Base-by-base conservation (phyloP, 352 stramenopile species). In the Phytophthora melonis region DNA sequence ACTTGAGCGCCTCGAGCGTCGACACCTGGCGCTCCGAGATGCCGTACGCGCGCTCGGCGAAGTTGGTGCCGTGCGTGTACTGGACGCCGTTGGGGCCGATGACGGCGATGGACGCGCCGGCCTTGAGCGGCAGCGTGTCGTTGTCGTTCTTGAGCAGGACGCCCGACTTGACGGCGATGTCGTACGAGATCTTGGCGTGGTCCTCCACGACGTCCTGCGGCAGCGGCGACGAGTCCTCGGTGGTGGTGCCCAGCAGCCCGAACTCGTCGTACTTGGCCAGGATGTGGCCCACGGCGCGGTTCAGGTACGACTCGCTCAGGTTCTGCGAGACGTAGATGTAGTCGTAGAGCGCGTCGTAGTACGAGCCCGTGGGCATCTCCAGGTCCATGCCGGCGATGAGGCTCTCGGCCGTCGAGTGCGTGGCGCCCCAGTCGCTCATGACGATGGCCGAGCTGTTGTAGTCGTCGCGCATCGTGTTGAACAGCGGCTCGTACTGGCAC, bases 181-280 rank as follows among this genome's bases (percentile, higher is more conserved):
- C 73, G 68, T 77, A 77, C 39, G 73, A 70, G 58, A 79, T 68
- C 30, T 70, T 49, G 36, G 63, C 68, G 59, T 79, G 68, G 45
- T 74, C 34, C 49, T 69, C 68, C 18, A 79, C 39, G 18, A 79
- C 68, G 19, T 79, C 73, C 19, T 43, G 39, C 5, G 73, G 63
- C 25, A 79, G 59, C 14, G 68, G 68, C 9, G 63, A 73, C 30
- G 73, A 79, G 23, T 56, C 69, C 23, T 68, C 63, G 0, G 73
- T 79, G 7, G 68, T 79, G 1, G 73, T 79, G 30, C 60, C 61
- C 14, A 79, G 73, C 47, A 72, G 60, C 1, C 68, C 63, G 50
- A 79, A 79, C 60, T 79, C 73, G 63, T 79, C 73, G 63, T 79
- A 79, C 60, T 79, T 77, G 68, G 58, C 50, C 58, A 79, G 50